These are phyloP conservation scores for Blastocrithidia nonstop DNA, from an alignment of 208 protist genomes.

Conservation along the genomic window DNA sequence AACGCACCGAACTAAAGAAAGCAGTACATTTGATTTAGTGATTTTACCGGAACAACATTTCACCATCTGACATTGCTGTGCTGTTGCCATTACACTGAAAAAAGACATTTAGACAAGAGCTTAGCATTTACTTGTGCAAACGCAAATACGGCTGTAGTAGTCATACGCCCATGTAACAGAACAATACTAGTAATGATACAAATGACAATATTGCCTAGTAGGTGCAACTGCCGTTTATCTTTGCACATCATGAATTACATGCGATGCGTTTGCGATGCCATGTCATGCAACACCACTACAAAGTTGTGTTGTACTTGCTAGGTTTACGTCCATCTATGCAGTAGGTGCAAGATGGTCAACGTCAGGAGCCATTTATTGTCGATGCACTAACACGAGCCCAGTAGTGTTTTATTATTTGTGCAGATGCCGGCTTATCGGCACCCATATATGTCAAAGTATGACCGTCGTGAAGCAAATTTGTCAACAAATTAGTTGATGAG, in stretches of 20 bases:
- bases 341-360: constrained; percentile 8
- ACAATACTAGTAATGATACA: neutral
- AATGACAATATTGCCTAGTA: neutral
- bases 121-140: constrained; percentile 7
- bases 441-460: constrained; percentile 30
- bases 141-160: neutral
- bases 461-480: constrained; percentile 47
- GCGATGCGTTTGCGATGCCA: constrained; percentile 37
- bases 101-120: constrained; percentile 15
- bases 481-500: constrained; percentile 45
- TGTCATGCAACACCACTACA: constrained; percentile 43
- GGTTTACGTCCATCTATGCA: constrained; percentile 11
- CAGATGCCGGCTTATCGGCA: constrained; percentile 56
- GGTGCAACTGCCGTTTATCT: constrained; percentile 17
- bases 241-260: constrained; percentile 64
- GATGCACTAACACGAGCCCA: constrained; percentile 36
- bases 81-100: constrained; percentile 50
- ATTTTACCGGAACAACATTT: constrained; percentile 35
- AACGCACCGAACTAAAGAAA: constrained; percentile 29
- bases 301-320: constrained; percentile 57
- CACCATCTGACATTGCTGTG: constrained; percentile 24
- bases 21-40: constrained; percentile 40
- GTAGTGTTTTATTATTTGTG: constrained; percentile 50
- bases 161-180: neutral
- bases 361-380: constrained; percentile 10